These are phyloP conservation scores for Mortierella claussenii DNA, from an alignment of 192 early-diverging fungal genomes.

Conservation along the genomic window DNA sequence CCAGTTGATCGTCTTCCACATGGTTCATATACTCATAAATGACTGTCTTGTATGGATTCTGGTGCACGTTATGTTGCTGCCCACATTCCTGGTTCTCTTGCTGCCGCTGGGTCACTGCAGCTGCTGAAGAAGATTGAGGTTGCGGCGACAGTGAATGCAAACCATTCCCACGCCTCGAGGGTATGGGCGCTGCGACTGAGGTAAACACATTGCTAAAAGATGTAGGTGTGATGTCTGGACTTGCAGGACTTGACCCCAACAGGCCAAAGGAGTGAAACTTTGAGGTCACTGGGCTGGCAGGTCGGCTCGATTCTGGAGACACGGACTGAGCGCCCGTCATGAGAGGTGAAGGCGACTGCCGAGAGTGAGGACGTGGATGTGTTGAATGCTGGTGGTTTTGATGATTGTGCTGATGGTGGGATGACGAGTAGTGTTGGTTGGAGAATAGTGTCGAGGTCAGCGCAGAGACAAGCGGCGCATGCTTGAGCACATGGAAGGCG, in stretches of 20 bases:
- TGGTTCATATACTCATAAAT: constrained; percentile 46
- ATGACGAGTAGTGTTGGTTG: constrained; percentile 28
- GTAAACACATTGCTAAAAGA: background rate
- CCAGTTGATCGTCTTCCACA: constrained; percentile 33
- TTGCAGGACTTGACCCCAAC: constrained; percentile 31
- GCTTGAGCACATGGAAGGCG: constrained; percentile 53
- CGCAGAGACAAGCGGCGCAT: constrained; percentile 46
- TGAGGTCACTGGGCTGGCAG: constrained; percentile 45
- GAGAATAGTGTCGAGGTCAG: constrained; percentile 51
- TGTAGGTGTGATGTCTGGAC: background rate
- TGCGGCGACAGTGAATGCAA: background rate
- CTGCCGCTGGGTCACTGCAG: background rate
- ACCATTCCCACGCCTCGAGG: no score
- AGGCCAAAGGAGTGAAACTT: constrained; percentile 52
- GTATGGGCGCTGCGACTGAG: no score
- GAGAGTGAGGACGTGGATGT: background rate
- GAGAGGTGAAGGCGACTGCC: constrained; percentile 18
- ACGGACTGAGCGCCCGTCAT: constrained; percentile 7
- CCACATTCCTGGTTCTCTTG: background rate
- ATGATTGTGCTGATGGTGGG: background rate
- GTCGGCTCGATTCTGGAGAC: constrained; percentile 48
- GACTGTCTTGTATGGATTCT: constrained; percentile 48
- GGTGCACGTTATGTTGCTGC: constrained; percentile 11
- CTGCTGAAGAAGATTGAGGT: background rate
- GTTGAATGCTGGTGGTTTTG: no score